A percentile compares a stretch with the other conserved stretches of the same genome.
Conservation (phyloP, 495 filamentous ascomycete species). For the Stereocaulon alpinum region DNA sequence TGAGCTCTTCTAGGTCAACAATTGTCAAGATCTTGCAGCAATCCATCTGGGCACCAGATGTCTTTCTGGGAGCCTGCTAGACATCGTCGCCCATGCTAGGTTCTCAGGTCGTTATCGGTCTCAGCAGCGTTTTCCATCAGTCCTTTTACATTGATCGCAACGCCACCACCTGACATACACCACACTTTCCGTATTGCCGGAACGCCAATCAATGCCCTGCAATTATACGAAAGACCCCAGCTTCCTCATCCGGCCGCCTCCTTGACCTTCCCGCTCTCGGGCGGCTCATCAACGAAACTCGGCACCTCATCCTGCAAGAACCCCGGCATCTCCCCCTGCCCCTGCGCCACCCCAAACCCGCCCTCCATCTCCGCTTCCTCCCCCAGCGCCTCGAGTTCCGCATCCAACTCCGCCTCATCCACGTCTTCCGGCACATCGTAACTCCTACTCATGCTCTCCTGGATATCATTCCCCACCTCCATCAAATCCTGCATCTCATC, state of each 20-base stretch:
- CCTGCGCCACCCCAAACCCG: constrained; percentile 43
- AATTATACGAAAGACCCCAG: background rate
- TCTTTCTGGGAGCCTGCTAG: no score
- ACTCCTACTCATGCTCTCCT: constrained; percentile 85
- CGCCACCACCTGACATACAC: background rate
- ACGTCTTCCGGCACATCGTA: constrained; percentile 98
- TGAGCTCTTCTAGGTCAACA: no score
- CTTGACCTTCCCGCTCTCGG: constrained; percentile 63
- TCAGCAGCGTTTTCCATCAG: no score
- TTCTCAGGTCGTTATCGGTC: no score
- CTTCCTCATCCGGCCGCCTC: constrained; percentile 52
- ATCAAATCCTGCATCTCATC: constrained; percentile 98
- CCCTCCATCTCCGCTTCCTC: constrained; percentile 74
- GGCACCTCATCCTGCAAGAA: constrained; percentile 85
- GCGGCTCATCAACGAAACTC: constrained; percentile 79
- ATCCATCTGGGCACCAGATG: no score
- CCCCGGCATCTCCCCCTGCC: constrained; percentile 55
- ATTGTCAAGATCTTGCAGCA: no score
- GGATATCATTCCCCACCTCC: constrained; percentile 97
- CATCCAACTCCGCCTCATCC: constrained; percentile 94
- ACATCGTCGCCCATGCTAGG: no score
- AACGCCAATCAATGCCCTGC: background rate
- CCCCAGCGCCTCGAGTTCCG: constrained; percentile 87
- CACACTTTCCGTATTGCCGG: background rate
- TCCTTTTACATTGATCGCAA: no score